Conservation (phyloP, 2,329 filamentous ascomycete genomes). For the Hyphodiscus sp. region DNA sequence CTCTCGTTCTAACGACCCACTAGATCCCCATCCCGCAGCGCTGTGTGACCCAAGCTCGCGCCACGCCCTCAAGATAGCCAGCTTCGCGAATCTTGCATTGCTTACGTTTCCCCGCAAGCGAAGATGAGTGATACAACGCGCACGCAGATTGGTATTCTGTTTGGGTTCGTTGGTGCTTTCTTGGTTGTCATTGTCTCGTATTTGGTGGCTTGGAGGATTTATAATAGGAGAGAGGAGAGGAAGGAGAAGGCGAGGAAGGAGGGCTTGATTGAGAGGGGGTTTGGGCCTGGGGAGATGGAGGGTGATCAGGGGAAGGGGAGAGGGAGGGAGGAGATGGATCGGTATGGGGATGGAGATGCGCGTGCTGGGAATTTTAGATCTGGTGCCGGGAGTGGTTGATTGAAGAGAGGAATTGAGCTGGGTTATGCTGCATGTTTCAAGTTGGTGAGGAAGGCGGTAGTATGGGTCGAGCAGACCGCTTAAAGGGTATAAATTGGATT, state of each 20-base stretch:
- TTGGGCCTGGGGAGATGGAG: conserved; percentile 2
- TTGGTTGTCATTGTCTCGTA: conserved; percentile 2
- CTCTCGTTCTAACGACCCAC: not conserved
- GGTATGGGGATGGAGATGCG: too few relatives aligned
- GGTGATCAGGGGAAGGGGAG: too few relatives aligned
- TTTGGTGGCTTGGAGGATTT: conserved; percentile 1
- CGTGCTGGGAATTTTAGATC: too few relatives aligned
- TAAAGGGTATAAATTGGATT: too few relatives aligned
- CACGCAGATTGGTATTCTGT: conserved; percentile 6
- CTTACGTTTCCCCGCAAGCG: not conserved
- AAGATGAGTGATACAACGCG: not conserved
- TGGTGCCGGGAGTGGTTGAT: too few relatives aligned
- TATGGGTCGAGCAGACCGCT: too few relatives aligned
- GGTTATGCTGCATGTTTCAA: too few relatives aligned
- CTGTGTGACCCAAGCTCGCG: not conserved
- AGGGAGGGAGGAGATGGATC: too few relatives aligned
- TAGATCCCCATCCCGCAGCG: not conserved
- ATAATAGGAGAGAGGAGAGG: conserved; percentile 6
- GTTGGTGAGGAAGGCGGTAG: too few relatives aligned
- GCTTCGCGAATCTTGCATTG: not conserved
- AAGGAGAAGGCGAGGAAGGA: conserved; percentile 6
- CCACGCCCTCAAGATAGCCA: not conserved
- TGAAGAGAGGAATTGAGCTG: too few relatives aligned
- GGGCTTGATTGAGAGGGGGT: conserved; percentile 7
- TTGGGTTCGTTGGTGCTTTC: conserved; percentile 11